These are phyloP conservation scores for Stemphylium vesicarium DNA, from an alignment of 2,329 filamentous ascomycete genomes.

Conservation along the genomic window DNA sequence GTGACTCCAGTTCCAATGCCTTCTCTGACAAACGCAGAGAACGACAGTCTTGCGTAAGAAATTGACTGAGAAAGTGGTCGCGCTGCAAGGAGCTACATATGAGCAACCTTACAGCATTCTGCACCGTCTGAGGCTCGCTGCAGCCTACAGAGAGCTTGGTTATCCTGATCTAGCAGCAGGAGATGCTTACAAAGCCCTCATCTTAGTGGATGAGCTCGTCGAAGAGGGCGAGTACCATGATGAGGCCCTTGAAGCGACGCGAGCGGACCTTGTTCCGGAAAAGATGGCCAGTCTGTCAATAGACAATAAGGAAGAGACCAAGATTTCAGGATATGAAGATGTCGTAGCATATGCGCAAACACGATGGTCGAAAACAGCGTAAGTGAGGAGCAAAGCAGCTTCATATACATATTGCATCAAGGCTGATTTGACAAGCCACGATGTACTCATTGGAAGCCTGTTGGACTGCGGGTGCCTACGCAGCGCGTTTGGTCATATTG, in stretches of 20 bases:
- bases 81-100: constrained; percentile 31
- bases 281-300: constrained; percentile 13
- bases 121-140: constrained; percentile 66
- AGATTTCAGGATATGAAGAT: constrained; percentile 14
- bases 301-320: constrained; percentile 1
- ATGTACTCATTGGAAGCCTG: constrained; percentile 60
- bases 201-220: constrained; percentile 79
- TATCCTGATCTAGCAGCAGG: constrained; percentile 91
- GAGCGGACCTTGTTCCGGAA: constrained; percentile 33
- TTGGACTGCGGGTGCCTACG: constrained; percentile 68
- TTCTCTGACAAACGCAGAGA: constrained; percentile 4
- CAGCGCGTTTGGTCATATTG: constrained; percentile 70
- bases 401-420: background rate
- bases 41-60: constrained; percentile 12
- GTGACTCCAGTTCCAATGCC: background rate
- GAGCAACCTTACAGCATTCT: constrained; percentile 48
- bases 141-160: constrained; percentile 73
- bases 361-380: constrained; percentile 38
- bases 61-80: constrained; percentile 27
- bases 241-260: constrained; percentile 63
- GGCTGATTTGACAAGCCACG: constrained; percentile 33
- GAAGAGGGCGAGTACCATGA: constrained; percentile 85
- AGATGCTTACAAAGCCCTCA: constrained; percentile 88
- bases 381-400: constrained; percentile 21
- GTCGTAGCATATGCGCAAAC: constrained; percentile 28